phyloP scores from a whole-genome alignment of 106 monocot species.

The Phalaenopsis equestris region DNA sequence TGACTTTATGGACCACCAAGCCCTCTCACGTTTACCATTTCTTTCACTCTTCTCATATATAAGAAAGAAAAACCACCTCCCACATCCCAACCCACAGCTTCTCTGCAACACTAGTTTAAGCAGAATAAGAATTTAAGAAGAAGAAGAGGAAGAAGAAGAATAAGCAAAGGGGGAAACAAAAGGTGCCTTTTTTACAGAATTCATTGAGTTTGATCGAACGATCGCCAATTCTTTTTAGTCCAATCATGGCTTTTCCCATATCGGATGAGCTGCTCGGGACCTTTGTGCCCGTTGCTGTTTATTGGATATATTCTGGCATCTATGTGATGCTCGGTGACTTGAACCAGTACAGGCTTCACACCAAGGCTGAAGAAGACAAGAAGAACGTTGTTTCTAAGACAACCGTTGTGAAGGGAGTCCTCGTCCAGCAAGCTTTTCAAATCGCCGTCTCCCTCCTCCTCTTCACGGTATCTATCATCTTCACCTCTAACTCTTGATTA shows the following conservation, averaged over 20 bases:
- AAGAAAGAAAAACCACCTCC: too few species aligned
- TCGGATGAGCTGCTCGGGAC: conserved; percentile 63
- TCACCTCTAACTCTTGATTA: too few species aligned
- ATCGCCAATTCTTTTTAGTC: background rate
- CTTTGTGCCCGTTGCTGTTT: conserved; percentile 54
- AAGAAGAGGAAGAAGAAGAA: too few species aligned
- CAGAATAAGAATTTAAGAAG: too few species aligned
- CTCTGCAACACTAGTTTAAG: background rate
- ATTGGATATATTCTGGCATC: conserved; percentile 70
- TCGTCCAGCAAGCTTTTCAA: conserved; percentile 57
- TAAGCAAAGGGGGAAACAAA: too few species aligned
- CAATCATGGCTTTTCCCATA: background rate
- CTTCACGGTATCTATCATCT: conserved; percentile 21
- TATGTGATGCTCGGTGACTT: conserved; percentile 36
- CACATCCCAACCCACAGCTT: too few species aligned
- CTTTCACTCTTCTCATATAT: too few species aligned
- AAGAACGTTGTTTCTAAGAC: conserved; percentile 50
- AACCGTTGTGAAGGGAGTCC: conserved; percentile 59
- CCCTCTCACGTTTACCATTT: background rate
- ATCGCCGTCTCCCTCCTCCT: conserved; percentile 34
- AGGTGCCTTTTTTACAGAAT: background rate
- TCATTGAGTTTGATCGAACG: background rate
- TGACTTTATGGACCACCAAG: too few species aligned
- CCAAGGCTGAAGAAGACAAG: conserved; percentile 38
- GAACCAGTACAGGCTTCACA: conserved; percentile 47